These are phyloP conservation scores for Combretum micranthum DNA, from an alignment of 345 rosid genomes.

Conservation along the genomic window DNA sequence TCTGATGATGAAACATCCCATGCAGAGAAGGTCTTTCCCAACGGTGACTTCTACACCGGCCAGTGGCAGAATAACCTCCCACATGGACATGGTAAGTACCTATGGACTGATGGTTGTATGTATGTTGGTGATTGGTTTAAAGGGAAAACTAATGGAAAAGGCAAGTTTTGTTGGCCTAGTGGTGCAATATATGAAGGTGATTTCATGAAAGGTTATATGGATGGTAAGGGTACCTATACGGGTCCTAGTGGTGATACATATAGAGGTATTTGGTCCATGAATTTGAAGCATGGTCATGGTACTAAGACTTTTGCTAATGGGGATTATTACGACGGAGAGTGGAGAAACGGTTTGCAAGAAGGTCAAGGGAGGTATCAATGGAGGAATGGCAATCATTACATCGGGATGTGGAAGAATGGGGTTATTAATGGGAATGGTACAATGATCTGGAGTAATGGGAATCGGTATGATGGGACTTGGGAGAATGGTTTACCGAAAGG, in stretches of 20 bases:
- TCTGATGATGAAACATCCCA: slow-evolving; percentile 27
- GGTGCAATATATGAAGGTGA: slow-evolving; percentile 72
- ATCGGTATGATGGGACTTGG: slow-evolving; percentile 56
- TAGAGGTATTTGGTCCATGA: slow-evolving; percentile 45
- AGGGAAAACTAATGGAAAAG: slow-evolving; percentile 53
- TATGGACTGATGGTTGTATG: slow-evolving; percentile 74
- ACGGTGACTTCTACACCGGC: slow-evolving; percentile 68
- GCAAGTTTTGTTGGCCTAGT: slow-evolving; percentile 69
- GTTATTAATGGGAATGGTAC: slow-evolving; percentile 45
- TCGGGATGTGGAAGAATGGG: slow-evolving; percentile 60
- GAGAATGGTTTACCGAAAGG: slow-evolving; percentile 61
- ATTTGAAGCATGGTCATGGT: slow-evolving; percentile 59
- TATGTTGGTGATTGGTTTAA: slow-evolving; percentile 61
- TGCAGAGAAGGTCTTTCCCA: slow-evolving; percentile 44
- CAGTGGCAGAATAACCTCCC: slow-evolving; percentile 39
- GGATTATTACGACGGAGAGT: slow-evolving; percentile 48
- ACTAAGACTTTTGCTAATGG: slow-evolving; percentile 52
- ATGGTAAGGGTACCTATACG: slow-evolving; percentile 52
- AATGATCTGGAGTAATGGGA: slow-evolving; percentile 52
- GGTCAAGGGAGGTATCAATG: slow-evolving; percentile 60
- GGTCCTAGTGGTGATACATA: slow-evolving; percentile 60
- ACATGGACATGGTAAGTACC: slow-evolving; percentile 60
- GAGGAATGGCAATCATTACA: slow-evolving; percentile 54
- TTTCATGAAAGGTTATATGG: slow-evolving; percentile 57
- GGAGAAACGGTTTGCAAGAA: slow-evolving; percentile 51